phyloP scores from a whole-genome alignment of 257 asterid genomes.

The Solanum infundibuliforme region DNA sequence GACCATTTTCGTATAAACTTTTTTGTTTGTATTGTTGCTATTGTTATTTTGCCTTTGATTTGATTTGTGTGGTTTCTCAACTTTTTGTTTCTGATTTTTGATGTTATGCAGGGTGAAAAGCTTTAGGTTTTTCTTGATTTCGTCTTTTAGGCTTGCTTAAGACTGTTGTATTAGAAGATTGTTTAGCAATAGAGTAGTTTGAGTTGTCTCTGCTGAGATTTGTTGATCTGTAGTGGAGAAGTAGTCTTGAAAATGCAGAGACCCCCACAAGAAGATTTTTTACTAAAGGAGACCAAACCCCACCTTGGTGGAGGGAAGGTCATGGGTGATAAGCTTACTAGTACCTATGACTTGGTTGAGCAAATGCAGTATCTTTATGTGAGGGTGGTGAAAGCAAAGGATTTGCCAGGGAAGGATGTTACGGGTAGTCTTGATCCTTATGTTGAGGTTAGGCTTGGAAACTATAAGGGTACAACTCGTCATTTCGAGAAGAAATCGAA shows the following conservation, averaged over 20 bases:
- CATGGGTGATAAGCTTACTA: conserved; percentile 56
- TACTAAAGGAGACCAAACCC: conserved; percentile 51
- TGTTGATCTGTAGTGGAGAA: neutral
- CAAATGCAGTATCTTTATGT: conserved; percentile 74
- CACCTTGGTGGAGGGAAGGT: conserved; percentile 66
- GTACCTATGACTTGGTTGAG: conserved; percentile 73
- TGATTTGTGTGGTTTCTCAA: neutral
- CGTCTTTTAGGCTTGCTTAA: neutral
- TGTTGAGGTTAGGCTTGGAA: conserved; percentile 55
- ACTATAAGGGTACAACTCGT: conserved; percentile 57
- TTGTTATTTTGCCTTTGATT: neutral
- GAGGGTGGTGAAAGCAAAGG: conserved; percentile 63
- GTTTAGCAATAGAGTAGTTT: neutral
- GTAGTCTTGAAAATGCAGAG: conserved; percentile 31
- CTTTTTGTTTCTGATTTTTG: neutral
- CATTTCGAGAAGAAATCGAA: conserved; percentile 57
- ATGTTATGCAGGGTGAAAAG: neutral
- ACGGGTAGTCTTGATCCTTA: conserved; percentile 63
- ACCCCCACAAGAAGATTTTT: conserved; percentile 49
- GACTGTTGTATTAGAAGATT: neutral
- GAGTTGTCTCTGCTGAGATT: neutral
- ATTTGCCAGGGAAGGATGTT: conserved; percentile 50
- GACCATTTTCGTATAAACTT: neutral
- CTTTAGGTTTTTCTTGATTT: neutral
- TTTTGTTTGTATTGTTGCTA: neutral